Evolutionary conservation across 2,329 filamentous ascomycete genomes (phyloP).

Genomic region (Capronia epimyces): DNA sequence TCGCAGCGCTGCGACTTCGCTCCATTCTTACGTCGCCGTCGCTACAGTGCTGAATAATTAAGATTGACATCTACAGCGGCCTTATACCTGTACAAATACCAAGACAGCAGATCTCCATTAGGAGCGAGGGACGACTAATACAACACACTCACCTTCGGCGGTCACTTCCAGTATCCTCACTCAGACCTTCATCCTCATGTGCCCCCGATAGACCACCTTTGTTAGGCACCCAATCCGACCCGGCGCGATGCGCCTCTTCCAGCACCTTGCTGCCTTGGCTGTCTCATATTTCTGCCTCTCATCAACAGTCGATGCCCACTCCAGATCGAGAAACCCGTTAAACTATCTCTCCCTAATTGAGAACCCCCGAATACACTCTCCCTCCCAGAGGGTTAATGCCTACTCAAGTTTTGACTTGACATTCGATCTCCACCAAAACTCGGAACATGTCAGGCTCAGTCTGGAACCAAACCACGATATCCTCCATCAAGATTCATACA

Average conservation of each 20-base stretch:
- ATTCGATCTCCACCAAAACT: constrained; percentile 65
- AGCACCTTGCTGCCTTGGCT: constrained; percentile 16
- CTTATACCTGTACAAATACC: no score
- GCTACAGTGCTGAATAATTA: no score
- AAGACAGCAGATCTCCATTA: no score
- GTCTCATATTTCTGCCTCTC: constrained; percentile 17
- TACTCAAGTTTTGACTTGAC: constrained; percentile 78
- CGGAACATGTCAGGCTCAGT: constrained; percentile 67
- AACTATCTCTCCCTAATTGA: constrained; percentile 67
- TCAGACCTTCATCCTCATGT: constrained; percentile 5
- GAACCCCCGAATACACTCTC: constrained; percentile 69
- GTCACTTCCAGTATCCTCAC: background rate
- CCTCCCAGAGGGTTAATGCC: constrained; percentile 71
- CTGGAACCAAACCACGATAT: constrained; percentile 91
- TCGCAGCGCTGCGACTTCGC: no score
- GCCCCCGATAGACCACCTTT: background rate
- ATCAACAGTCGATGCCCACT: constrained; percentile 50
- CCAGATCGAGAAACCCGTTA: constrained; percentile 69
- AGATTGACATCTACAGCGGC: background rate
- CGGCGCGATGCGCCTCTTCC: constrained; percentile 28
- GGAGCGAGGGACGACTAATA: background rate
- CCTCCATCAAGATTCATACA: constrained; percentile 65
- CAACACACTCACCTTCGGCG: background rate
- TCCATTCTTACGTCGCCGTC: no score
- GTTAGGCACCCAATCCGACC: background rate